Evolutionary conservation across 2,329 filamentous ascomycete genomes (phyloP).

Genomic region (Ceratocystiopsis minuta): DNA sequence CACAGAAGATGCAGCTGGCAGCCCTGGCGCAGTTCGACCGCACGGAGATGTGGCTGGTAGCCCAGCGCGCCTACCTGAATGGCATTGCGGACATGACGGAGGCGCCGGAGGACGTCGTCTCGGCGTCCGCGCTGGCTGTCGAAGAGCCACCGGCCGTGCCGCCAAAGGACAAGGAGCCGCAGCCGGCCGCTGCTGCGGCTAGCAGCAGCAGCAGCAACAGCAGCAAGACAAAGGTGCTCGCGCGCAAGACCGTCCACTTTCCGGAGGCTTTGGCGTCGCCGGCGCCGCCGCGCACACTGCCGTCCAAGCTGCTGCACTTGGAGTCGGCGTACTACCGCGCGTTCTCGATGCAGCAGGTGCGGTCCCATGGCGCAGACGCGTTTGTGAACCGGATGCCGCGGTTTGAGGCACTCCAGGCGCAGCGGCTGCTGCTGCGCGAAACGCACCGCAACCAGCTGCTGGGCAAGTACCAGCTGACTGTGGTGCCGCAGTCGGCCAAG

Average conservation of each 20-base stretch:
- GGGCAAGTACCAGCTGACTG: constrained; percentile 66
- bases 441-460: constrained; percentile 65
- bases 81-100: constrained; percentile 41
- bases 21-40: constrained; percentile 63
- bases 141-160: constrained; percentile 8
- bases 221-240: constrained; percentile 2
- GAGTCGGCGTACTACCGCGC: constrained; percentile 79
- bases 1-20: constrained; percentile 50
- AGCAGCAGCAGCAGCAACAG: neutral
- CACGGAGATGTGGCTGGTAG: constrained; percentile 70
- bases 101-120: constrained; percentile 6
- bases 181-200: constrained; percentile 4
- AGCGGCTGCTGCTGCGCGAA: constrained; percentile 55
- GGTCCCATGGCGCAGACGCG: constrained; percentile 49
- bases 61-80: constrained; percentile 61
- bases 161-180: constrained; percentile 12
- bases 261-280: constrained; percentile 32
- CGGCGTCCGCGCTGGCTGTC: constrained; percentile 13
- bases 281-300: constrained; percentile 28
- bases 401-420: constrained; percentile 74
- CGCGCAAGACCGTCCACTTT: constrained; percentile 53
- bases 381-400: constrained; percentile 74
- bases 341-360: constrained; percentile 57
- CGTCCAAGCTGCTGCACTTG: constrained; percentile 32
- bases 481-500: constrained; percentile 49